Evolutionary conservation across 2,329 filamentous ascomycete genomes (phyloP), one percentile per base, ranked within the genome.

Genomic region (Diaporthe citri): DNA sequence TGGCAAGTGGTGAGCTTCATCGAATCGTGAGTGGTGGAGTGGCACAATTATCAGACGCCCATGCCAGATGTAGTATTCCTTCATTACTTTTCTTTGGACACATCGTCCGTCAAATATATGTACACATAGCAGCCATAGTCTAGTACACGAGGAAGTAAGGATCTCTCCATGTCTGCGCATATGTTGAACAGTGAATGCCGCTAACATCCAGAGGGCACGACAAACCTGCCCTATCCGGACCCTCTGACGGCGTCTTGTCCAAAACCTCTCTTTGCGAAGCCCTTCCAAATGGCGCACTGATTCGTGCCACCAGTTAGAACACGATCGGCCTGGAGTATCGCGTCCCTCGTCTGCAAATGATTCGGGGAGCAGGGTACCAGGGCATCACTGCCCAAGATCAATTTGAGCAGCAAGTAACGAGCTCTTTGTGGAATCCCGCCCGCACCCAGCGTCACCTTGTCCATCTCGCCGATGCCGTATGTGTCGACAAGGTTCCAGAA

Each of bases 201-300:
- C 39, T 7, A 34, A 39, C 62, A 51, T 5, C 4, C 28, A 25
- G 62, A 52, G 0, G 62, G 43, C 34, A 67, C 43, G 7, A 31
- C 28, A 36, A 67, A 67, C 10, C n/a, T n/a, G n/a, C n/a, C n/a
- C n/a, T n/a, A n/a, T 2, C 62, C 62, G 20, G 62, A 67, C 6
- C 62, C 62, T 22, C 22, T 51, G 22, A 52, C 62, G 17, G 62
- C 43, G 25, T 67, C 62, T 20, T 67, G 62, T 5, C 43, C 62
- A 12, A 67, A 51, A 0, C 62, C 62, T 25, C 62, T n/a, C 31
- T 67, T 67, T 2, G 62, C 62, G 3, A 66, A 67, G 22, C 62
- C 62, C 13, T 51, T 39, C 62, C 62, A 67, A 12, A 67, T 51
- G 12, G 43, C 62, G 22, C 62, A 67, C 43, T 67, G 43, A 3